Percentiles rank a stretch among this genome's conserved stretches.
Evolutionary conservation across 768 basidiomycete genomes (phyloP).

Genomic region (Mycena maculata): DNA sequence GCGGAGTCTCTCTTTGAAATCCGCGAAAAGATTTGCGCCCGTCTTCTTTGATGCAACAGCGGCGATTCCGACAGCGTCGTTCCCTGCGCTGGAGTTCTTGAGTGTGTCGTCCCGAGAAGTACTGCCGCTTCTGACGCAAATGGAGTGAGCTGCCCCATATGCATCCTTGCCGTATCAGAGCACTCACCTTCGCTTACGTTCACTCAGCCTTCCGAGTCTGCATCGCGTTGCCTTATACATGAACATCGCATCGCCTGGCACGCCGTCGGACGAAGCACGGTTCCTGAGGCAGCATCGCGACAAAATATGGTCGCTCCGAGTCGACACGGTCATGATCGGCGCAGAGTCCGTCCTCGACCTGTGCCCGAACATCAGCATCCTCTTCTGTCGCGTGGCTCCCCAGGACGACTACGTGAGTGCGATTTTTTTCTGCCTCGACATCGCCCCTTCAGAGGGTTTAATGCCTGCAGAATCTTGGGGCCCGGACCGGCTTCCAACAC

Average conservation of each 20-base stretch:
- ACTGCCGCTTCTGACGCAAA: not conserved
- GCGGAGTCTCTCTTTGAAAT: not conserved
- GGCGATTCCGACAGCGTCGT: not conserved
- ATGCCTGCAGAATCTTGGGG: not conserved
- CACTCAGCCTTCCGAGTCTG: not conserved
- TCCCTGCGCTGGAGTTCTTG: not conserved
- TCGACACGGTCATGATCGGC: not conserved
- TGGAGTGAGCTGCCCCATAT: not conserved
- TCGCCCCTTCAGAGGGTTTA: not conserved
- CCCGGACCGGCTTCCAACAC: not conserved
- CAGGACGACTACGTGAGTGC: not conserved
- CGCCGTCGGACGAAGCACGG: not conserved
- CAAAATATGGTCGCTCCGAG: not conserved
- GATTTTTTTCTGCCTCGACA: too few species aligned
- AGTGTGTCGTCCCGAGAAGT: not conserved
- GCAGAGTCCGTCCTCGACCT: not conserved
- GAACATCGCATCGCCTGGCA: too few species aligned
- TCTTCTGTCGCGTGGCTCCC: not conserved
- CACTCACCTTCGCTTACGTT: not conserved
- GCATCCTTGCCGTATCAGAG: not conserved
- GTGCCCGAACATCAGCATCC: not conserved
- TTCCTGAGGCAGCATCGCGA: slow-evolving; percentile 1
- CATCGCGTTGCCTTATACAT: not conserved
- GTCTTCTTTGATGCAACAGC: not conserved
- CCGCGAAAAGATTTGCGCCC: too few species aligned